Conservation (phyloP, 768 basidiomycete genomes). For the Coprinopsis strossmayeri region DNA sequence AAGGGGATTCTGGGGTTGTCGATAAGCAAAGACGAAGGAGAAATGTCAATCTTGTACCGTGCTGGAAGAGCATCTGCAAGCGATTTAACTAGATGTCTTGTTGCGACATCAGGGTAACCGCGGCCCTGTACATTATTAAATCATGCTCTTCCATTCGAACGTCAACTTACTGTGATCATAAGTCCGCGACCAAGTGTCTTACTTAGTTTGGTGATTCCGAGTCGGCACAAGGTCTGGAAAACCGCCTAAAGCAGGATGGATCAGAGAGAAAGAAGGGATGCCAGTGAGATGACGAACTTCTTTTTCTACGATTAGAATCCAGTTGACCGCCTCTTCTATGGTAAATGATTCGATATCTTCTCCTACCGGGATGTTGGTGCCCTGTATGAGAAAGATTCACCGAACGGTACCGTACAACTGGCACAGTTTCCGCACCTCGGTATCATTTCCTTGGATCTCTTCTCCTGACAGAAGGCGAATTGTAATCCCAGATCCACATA, state of each 20-base stretch:
- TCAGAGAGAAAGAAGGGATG: neutral
- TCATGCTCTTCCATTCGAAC: neutral
- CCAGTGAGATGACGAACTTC: constrained; percentile 46
- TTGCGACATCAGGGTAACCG: constrained; percentile 93
- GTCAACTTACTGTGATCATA: constrained; percentile 59
- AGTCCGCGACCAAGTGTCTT: constrained; percentile 55
- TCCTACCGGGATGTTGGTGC: constrained; percentile 66
- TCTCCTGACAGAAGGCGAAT: constrained; percentile 57
- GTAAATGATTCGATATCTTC: constrained; percentile 65
- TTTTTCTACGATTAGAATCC: constrained; percentile 91
- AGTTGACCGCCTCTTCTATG: constrained; percentile 48
- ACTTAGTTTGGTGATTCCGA: constrained; percentile 45
- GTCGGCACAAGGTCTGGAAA: constrained; percentile 78
- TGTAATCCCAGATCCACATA: constrained; percentile 59
- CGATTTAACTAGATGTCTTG: constrained; percentile 74
- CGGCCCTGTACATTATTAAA: constrained; percentile 59
- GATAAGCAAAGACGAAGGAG: neutral
- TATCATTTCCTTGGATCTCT: constrained; percentile 40
- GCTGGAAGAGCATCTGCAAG: constrained; percentile 60
- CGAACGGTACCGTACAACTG: too few species aligned
- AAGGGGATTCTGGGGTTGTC: constrained; percentile 57
- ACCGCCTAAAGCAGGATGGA: constrained; percentile 62
- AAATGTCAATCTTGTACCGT: constrained; percentile 33
- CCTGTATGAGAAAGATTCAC: constrained; percentile 33
- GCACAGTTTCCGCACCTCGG: constrained; percentile 34